Evolutionary conservation across 441 rosid genomes (phyloP).

Genomic region (Pelargonium cotyledonis): DNA sequence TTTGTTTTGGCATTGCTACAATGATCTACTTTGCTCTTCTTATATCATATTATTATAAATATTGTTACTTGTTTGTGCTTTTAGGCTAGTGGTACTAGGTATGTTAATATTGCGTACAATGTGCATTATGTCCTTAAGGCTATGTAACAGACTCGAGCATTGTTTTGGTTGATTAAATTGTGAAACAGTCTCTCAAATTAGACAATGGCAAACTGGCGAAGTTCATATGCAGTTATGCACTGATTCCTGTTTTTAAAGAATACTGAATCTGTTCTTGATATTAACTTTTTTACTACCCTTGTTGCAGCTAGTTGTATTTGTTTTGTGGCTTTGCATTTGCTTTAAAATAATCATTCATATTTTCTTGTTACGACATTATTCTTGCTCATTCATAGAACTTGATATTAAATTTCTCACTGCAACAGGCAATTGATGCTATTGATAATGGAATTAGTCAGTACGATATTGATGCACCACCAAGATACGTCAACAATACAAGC

Average conservation of each 20-base stretch:
- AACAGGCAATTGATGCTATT: slow-evolving; percentile 46
- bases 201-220: too few species aligned
- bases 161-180: not conserved
- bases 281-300: not conserved
- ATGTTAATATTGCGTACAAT: not conserved
- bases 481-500: slow-evolving; percentile 38
- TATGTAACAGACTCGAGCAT: not conserved
- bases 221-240: too few species aligned
- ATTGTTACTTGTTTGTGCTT: not conserved
- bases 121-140: not conserved
- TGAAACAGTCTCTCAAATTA: too few species aligned
- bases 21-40: too few species aligned
- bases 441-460: slow-evolving; percentile 44
- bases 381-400: not conserved
- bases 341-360: too few species aligned
- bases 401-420: not conserved
- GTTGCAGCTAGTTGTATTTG: too few species aligned
- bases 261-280: not conserved
- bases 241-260: too few species aligned
- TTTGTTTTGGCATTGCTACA: not conserved
- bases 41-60: too few species aligned
- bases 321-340: too few species aligned
- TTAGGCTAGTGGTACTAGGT: not conserved
- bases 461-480: slow-evolving; percentile 36
- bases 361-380: not conserved